Base-by-base conservation (phyloP, 1,139 yeast species). In the Suhomyces kunorum region DNA sequence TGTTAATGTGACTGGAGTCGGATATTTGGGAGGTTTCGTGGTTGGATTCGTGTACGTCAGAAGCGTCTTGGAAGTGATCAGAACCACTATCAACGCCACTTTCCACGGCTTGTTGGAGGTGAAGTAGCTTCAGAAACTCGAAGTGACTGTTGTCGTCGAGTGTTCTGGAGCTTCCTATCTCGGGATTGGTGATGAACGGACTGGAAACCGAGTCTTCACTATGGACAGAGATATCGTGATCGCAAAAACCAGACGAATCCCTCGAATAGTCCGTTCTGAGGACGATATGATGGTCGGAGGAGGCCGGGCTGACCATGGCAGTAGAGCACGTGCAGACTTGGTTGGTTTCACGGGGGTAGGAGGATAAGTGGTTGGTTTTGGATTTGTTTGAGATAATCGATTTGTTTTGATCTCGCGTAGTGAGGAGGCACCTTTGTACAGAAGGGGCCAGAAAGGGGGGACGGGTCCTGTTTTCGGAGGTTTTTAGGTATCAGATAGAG, bases 111-210 rank as follows among this genome's bases (percentile, higher is more conserved):
- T 11, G 4, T 20, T 20, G 24, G 8, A n/a, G 5, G 11, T 9
- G 24, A 3, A 39, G 34, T 8, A 19, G 27, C 19, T 30, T 32
- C 32, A 30, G 37, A 22, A 39, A 31, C 26, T 41, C 44, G 8
- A 34, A 16, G 9, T 34, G 32, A 14, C 31, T 20, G n/a, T 39
- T 12, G 15, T 34, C 29, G 13, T 32, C 31, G 22, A 29, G 27
- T 11, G 26, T 28, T 9, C 34, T 19, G 3, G 44, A 28, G 18
- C 30, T 32, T 22, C 19, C 28, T 11, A 46, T 23, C 4, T 39
- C 59, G 11, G 64, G 67, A 28, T 62, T 51, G 11, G 66, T 52
- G 12, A 64, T 52, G 36, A 65, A 64, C 4, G 69, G 68, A 42
- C 68, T 63, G n/a, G 68, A 64, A 7, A 37, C 25, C 9, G 39